A percentile compares a stretch with the other conserved stretches of the same genome.
These are phyloP conservation scores for Osmanthus fragrans DNA, from an alignment of 257 asterid genomes.

Conservation along the genomic window DNA sequence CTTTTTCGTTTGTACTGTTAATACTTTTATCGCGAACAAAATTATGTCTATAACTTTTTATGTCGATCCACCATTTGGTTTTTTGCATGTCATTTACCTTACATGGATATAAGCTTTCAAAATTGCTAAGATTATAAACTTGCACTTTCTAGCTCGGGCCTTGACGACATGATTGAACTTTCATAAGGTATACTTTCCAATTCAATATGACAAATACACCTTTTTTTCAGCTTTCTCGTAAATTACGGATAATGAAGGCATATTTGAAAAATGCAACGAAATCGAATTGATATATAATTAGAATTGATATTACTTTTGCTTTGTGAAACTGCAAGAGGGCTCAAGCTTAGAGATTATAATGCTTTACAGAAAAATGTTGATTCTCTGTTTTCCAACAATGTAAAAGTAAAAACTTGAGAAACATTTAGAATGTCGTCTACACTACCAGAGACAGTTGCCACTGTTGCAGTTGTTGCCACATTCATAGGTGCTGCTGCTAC, in stretches of 20 bases:
- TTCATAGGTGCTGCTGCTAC: constrained; percentile 76
- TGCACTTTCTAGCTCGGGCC: neutral
- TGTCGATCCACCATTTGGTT: neutral
- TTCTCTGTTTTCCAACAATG: constrained; percentile 21
- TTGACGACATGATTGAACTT: neutral
- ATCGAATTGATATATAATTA: neutral
- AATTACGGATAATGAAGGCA: too few species aligned
- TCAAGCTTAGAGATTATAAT: constrained; percentile 17
- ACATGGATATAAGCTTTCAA: neutral
- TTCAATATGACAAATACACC: too few species aligned
- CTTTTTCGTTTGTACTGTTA: neutral
- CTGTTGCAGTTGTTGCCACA: constrained; percentile 66
- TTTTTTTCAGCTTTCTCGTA: too few species aligned
- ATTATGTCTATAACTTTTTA: neutral
- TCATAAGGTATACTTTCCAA: too few species aligned
- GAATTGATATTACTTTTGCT: neutral
- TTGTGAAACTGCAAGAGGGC: constrained; percentile 29
- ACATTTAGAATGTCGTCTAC: constrained; percentile 36
- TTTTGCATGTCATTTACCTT: neutral
- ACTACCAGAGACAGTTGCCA: constrained; percentile 63
- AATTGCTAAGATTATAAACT: neutral
- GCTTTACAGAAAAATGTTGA: neutral
- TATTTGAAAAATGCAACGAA: neutral
- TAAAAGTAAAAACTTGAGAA: constrained; percentile 25
- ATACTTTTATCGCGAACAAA: neutral